phyloP scores from a whole-genome alignment of 306 rosid genomes.

The Hylodesmum podocarpum region DNA sequence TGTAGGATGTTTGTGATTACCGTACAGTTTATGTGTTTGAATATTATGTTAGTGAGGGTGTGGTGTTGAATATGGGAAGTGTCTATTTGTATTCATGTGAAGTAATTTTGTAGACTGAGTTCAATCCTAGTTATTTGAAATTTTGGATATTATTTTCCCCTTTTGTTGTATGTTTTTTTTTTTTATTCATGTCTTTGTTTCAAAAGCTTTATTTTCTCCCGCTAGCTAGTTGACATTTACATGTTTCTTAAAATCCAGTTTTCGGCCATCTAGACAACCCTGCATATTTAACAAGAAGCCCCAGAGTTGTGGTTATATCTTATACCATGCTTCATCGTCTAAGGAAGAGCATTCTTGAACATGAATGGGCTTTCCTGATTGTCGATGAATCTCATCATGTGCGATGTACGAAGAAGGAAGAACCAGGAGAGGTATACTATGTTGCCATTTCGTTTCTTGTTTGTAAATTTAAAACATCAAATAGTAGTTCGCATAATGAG shows the following conservation, averaged over 20 bases:
- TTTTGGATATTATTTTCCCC: not conserved
- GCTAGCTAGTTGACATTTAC: not conserved
- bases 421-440: constrained; percentile 76
- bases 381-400: constrained; percentile 96
- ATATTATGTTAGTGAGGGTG: not conserved
- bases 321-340: constrained; percentile 89
- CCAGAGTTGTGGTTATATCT: constrained; percentile 87
- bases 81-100: not conserved
- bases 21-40: not conserved
- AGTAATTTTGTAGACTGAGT: not conserved
- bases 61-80: not conserved
- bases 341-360: constrained; percentile 77
- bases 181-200: constrained; percentile 15
- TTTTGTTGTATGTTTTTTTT: not conserved
- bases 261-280: constrained; percentile 93
- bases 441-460: constrained; percentile 18
- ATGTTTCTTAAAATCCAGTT: constrained; percentile 52
- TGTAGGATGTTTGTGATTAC: not conserved
- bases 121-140: not conserved
- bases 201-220: constrained; percentile 6
- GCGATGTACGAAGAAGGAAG: constrained; percentile 80
- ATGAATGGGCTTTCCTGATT: constrained; percentile 80
- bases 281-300: constrained; percentile 61
- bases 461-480: constrained; percentile 8
- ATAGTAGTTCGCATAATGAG: not conserved